phyloP scores from a whole-genome alignment of 2,329 filamentous ascomycete species.

The Aspergillus novofumigatus region DNA sequence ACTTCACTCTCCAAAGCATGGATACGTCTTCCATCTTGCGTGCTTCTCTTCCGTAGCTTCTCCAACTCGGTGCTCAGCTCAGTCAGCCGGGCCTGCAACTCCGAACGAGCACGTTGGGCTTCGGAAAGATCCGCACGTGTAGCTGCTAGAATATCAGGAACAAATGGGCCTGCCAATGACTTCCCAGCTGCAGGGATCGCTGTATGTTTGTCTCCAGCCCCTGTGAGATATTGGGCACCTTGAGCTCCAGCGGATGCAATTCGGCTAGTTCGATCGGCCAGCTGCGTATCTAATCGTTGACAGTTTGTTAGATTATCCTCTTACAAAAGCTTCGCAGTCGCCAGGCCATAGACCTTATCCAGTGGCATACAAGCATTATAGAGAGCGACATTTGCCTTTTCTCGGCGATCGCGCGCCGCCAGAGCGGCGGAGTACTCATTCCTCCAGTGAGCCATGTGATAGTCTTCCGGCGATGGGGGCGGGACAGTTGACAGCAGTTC shows the following conservation, averaged over 20 bases:
- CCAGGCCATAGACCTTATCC: neutral
- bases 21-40: conserved; percentile 59
- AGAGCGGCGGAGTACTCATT: conserved; percentile 76
- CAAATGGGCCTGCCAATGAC: conserved; percentile 23
- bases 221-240: conserved; percentile 18
- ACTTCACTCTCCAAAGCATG: conserved; percentile 60
- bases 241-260: conserved; percentile 36
- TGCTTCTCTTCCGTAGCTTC: conserved; percentile 57
- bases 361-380: conserved; percentile 67
- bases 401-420: conserved; percentile 65
- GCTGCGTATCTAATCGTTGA: conserved; percentile 52
- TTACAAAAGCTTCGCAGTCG: neutral
- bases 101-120: conserved; percentile 68
- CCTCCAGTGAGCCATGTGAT: conserved; percentile 65
- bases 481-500: conserved; percentile 6
- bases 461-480: conserved; percentile 8
- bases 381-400: conserved; percentile 61
- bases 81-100: conserved; percentile 62
- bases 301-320: conserved; percentile 20
- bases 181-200: conserved; percentile 27
- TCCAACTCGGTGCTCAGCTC: conserved; percentile 61
- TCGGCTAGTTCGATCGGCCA: conserved; percentile 63
- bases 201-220: conserved; percentile 18
- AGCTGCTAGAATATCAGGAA: conserved; percentile 30
- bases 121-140: conserved; percentile 66